Evolutionary conservation across 768 basidiomycete genomes (phyloP).

Genomic region (Trametes sanguinea): DNA sequence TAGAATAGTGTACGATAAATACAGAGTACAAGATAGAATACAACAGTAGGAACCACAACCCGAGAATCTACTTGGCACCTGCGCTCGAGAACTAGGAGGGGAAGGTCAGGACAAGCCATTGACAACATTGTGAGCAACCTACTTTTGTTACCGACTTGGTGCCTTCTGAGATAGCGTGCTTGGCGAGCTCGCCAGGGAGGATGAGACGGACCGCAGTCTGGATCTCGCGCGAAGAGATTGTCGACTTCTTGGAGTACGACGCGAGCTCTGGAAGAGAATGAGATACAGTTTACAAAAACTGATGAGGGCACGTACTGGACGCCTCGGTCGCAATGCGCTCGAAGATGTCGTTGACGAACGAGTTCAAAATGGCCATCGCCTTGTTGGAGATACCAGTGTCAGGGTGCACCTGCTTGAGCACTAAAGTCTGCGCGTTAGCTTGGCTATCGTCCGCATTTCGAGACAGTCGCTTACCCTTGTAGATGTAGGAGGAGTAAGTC

Average conservation of each 20-base stretch:
- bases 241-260: slow-evolving; percentile 97
- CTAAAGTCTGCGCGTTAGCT: slow-evolving; percentile 39
- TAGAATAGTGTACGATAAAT: slow-evolving; percentile 24
- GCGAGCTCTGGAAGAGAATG: slow-evolving; percentile 71
- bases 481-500: slow-evolving; percentile 92
- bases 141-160: slow-evolving; percentile 91
- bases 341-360: slow-evolving; percentile 94
- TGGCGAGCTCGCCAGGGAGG: slow-evolving; percentile 93
- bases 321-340: slow-evolving; percentile 92
- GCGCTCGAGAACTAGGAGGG: slow-evolving; percentile 66
- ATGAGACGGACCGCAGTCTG: slow-evolving; percentile 97
- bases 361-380: slow-evolving; percentile 96
- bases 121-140: slow-evolving; percentile 23
- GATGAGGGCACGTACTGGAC: slow-evolving; percentile 59
- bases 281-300: not conserved
- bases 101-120: not conserved
- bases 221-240: slow-evolving; percentile 97
- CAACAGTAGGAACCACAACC: slow-evolving; percentile 29
- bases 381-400: slow-evolving; percentile 99
- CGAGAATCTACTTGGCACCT: slow-evolving; percentile 55
- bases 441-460: not conserved
- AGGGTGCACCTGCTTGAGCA: slow-evolving; percentile 96
- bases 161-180: slow-evolving; percentile 93
- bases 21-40: slow-evolving; percentile 28
- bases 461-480: slow-evolving; percentile 64